These are phyloP conservation scores for Amanita bisporigera DNA, from an alignment of 1,284 basidiomycete species.

Conservation along the genomic window DNA sequence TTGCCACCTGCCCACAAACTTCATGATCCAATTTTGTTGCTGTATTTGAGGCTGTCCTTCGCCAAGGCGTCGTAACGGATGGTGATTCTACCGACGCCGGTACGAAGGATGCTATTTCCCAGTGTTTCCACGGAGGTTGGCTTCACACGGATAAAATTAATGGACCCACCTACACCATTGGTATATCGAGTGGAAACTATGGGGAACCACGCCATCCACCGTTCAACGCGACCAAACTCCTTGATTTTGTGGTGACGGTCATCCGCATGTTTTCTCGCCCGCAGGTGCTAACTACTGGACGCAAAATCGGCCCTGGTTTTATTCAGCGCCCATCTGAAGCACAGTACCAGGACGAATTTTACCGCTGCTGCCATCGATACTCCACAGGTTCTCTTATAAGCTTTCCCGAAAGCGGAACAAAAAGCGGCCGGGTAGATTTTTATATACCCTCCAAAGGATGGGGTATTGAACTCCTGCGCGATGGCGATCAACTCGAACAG, in stretches of 20 bases:
- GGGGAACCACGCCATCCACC: not conserved
- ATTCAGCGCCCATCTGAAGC: slow-evolving; percentile 24
- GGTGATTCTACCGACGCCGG: slow-evolving; percentile 14
- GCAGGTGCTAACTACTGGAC: slow-evolving; percentile 10
- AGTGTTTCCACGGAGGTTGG: slow-evolving; percentile 22
- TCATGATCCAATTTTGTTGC: too few relatives aligned
- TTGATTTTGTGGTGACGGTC: slow-evolving; percentile 18
- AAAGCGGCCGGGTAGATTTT: slow-evolving; percentile 23
- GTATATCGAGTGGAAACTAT: slow-evolving; percentile 25
- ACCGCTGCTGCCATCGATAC: slow-evolving; percentile 20
- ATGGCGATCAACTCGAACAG: slow-evolving; percentile 20
- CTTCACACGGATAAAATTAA: slow-evolving; percentile 19
- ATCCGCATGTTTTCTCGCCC: slow-evolving; percentile 20
- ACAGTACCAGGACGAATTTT: slow-evolving; percentile 29
- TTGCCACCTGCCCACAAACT: too few relatives aligned
- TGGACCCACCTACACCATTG: slow-evolving; percentile 19
- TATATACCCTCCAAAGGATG: slow-evolving; percentile 25
- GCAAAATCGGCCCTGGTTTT: slow-evolving; percentile 19
- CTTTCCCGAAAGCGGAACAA: slow-evolving; percentile 25
- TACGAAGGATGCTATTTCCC: slow-evolving; percentile 11
- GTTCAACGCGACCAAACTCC: slow-evolving; percentile 9
- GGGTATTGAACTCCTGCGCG: slow-evolving; percentile 23
- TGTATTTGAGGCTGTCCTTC: slow-evolving; percentile 14
- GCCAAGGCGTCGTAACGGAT: not conserved
- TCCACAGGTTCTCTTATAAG: slow-evolving; percentile 18